phyloP scores from a whole-genome alignment of 73 alveolate species.

The Paramecium caudatum region DNA sequence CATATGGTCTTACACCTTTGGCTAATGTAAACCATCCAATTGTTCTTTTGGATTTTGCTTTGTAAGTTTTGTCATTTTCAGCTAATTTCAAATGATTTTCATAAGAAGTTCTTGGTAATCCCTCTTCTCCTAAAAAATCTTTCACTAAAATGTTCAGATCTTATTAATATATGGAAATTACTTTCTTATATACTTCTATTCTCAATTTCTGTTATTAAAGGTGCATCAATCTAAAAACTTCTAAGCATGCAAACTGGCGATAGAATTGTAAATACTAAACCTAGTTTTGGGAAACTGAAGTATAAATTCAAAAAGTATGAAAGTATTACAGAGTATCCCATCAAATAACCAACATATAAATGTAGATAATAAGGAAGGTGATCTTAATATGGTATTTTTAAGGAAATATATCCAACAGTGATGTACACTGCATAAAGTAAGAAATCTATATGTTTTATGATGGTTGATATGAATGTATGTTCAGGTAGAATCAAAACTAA shows the following conservation, averaged over 20 bases:
- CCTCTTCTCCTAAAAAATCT: conserved; percentile 39
- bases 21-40: conserved; percentile 65
- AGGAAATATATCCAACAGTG: conserved; percentile 34
- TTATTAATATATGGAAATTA: neutral
- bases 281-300: conserved; percentile 47
- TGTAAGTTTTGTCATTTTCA: neutral
- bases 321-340: conserved; percentile 51
- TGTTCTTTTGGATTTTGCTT: conserved; percentile 2
- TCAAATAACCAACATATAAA: conserved; percentile 4
- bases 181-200: neutral
- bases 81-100: conserved; percentile 42
- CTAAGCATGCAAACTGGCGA: conserved; percentile 18
- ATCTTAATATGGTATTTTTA: conserved; percentile 56
- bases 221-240: conserved; percentile 48
- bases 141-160: neutral
- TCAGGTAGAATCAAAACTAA: conserved; percentile 39
- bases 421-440: conserved; percentile 62
- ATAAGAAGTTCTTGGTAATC: neutral
- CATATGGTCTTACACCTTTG: conserved; percentile 51
- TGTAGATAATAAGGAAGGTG: conserved; percentile 54
- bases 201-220: neutral
- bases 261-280: conserved; percentile 23
- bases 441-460: conserved; percentile 10
- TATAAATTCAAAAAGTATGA: conserved; percentile 33
- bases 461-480: neutral